phyloP scores from a whole-genome alignment of 306 rosid species.

The Geum urbanum region DNA sequence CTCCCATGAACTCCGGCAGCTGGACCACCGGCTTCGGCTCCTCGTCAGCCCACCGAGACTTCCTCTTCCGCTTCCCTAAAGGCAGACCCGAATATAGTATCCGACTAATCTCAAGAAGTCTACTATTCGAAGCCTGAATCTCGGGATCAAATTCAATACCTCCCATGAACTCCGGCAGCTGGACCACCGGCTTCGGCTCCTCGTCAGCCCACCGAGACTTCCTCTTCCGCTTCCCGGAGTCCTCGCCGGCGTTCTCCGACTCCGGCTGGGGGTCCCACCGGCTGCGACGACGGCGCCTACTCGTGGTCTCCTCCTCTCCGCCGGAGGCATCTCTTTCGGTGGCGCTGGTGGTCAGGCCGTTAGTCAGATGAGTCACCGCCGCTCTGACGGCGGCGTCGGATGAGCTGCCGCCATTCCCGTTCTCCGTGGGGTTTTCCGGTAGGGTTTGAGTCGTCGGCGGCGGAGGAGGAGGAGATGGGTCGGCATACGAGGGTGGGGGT shows the following conservation, averaged over 20 bases:
- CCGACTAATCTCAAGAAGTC: conserved; percentile 88
- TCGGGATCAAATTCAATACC: conserved; percentile 97
- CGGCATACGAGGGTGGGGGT: conserved; percentile 27
- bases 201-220: conserved; percentile 96
- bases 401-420: conserved; percentile 1
- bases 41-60: conserved; percentile 93
- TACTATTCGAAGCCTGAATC: conserved; percentile 85
- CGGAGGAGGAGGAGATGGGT: neutral
- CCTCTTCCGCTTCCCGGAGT: conserved; percentile 63
- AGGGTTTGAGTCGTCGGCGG: conserved; percentile 20
- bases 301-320: conserved; percentile 86
- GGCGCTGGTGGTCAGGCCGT: conserved; percentile 55
- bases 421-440: neutral
- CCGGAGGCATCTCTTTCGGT: conserved; percentile 79
- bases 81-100: conserved; percentile 90
- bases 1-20: conserved; percentile 95
- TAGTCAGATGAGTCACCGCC: conserved; percentile 25
- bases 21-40: conserved; percentile 88
- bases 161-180: conserved; percentile 95
- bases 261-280: conserved; percentile 99
- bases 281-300: conserved; percentile 78
- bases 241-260: conserved; percentile 54
- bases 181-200: conserved; percentile 82
- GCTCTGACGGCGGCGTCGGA: neutral
- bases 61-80: conserved; percentile 79